Percentiles rank a stretch among this genome's conserved stretches.
These are phyloP conservation scores for Elsinoe ampelina DNA, from an alignment of 2,329 filamentous ascomycete genomes.

Conservation along the genomic window DNA sequence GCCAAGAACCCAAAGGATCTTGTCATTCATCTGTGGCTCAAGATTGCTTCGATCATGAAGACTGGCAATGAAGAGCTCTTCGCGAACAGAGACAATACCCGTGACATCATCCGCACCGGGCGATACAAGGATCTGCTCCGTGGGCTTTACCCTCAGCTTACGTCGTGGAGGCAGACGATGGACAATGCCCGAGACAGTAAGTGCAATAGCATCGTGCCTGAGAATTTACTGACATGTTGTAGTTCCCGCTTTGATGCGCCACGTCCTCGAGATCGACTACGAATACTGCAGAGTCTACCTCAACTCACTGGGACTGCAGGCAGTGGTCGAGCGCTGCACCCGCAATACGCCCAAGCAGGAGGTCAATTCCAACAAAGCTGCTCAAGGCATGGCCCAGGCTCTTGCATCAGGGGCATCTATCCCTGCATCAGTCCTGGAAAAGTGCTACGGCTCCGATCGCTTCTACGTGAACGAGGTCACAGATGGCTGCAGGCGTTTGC, in stretches of 20 bases:
- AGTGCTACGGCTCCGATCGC: conserved; percentile 50
- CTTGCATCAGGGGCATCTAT: conserved; percentile 32
- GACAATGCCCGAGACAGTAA: conserved; percentile 55
- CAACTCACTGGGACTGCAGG: conserved; percentile 88
- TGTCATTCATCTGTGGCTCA: conserved; percentile 78
- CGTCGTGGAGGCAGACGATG: conserved; percentile 72
- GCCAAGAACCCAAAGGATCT: conserved; percentile 38
- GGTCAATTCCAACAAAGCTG: conserved; percentile 26
- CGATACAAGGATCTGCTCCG: conserved; percentile 73
- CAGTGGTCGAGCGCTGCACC: conserved; percentile 86
- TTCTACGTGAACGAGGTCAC: conserved; percentile 62
- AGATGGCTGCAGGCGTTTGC: conserved; percentile 65
- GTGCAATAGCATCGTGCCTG: neutral
- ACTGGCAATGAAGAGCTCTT: conserved; percentile 83
- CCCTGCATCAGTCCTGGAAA: conserved; percentile 35
- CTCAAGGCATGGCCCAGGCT: conserved; percentile 26
- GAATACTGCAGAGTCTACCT: conserved; percentile 92
- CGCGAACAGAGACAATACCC: conserved; percentile 75
- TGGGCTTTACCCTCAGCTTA: conserved; percentile 69
- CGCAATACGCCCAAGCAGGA: conserved; percentile 34
- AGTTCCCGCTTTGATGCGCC: conserved; percentile 51
- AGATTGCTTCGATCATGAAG: conserved; percentile 88
- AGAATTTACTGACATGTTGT: conserved; percentile 8
- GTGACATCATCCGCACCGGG: conserved; percentile 77
- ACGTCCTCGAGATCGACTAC: conserved; percentile 87